Conservation (phyloP, 805 yeast genomes). For the Torulaspora quercuum region DNA sequence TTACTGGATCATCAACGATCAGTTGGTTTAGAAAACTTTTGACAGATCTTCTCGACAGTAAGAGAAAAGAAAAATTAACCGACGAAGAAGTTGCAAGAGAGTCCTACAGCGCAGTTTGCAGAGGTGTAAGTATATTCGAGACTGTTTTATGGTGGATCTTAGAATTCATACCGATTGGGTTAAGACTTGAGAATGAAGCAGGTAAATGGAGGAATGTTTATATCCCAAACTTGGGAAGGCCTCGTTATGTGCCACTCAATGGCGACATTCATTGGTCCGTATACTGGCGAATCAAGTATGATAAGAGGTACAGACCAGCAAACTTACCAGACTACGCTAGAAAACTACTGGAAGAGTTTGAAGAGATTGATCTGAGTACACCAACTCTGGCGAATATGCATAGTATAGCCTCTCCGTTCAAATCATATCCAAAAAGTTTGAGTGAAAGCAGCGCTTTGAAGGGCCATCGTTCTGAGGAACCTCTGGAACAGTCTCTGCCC, state of each 20-base stretch:
- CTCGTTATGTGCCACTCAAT: slow-evolving; percentile 47
- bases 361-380: slow-evolving; percentile 12
- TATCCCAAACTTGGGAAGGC: slow-evolving; percentile 55
- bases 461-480: no score
- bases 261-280: slow-evolving; percentile 62
- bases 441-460: not conserved
- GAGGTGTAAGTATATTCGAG: slow-evolving; percentile 7
- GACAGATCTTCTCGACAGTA: slow-evolving; percentile 4
- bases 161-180: slow-evolving; percentile 58
- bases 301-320: slow-evolving; percentile 44
- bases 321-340: slow-evolving; percentile 42
- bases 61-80: slow-evolving; percentile 2
- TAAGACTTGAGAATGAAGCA: slow-evolving; percentile 44
- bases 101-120: slow-evolving; percentile 8
- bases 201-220: slow-evolving; percentile 51
- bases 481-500: slow-evolving; percentile 3
- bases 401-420: slow-evolving; percentile 14
- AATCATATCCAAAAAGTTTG: slow-evolving; percentile 7
- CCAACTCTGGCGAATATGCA: slow-evolving; percentile 6
- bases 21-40: slow-evolving; percentile 15
- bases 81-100: slow-evolving; percentile 12
- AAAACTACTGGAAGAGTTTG: slow-evolving; percentile 24
- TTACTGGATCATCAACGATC: not conserved
- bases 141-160: slow-evolving; percentile 55
- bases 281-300: slow-evolving; percentile 50